These are phyloP conservation scores for Scheffersomyces stipitis DNA, from an alignment of 805 yeast genomes.

Conservation along the genomic window DNA sequence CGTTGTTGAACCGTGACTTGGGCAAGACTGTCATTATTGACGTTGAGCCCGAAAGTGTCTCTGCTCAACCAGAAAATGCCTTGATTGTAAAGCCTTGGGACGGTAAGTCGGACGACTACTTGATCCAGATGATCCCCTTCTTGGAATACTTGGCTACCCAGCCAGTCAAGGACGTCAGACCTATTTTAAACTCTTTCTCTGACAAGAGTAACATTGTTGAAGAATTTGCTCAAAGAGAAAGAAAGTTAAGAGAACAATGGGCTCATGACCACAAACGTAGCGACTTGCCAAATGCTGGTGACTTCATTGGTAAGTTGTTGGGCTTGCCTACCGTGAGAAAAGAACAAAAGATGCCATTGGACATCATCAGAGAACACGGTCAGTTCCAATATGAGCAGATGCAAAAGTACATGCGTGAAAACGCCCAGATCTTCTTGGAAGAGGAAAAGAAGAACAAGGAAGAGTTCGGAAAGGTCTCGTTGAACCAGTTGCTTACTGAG, in stretches of 20 bases:
- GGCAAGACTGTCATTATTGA: slow-evolving; percentile 80
- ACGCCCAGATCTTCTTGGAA: slow-evolving; percentile 66
- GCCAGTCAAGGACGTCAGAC: slow-evolving; percentile 83
- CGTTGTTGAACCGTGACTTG: slow-evolving; percentile 87
- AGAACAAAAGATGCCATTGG: slow-evolving; percentile 79
- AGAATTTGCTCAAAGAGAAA: slow-evolving; percentile 81
- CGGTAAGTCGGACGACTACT: slow-evolving; percentile 78
- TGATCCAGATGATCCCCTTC: slow-evolving; percentile 83
- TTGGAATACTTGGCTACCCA: slow-evolving; percentile 93
- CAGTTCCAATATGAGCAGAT: slow-evolving; percentile 83
- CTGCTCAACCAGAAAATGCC: slow-evolving; percentile 93
- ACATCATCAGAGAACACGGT: slow-evolving; percentile 86
- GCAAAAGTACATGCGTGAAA: slow-evolving; percentile 59
- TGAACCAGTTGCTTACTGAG: slow-evolving; percentile 82
- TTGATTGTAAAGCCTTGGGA: slow-evolving; percentile 82
- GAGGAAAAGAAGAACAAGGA: slow-evolving; percentile 87
- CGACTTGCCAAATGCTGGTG: slow-evolving; percentile 43
- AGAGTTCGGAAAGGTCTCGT: slow-evolving; percentile 75
- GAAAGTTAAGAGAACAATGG: slow-evolving; percentile 70
- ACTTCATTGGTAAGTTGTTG: slow-evolving; percentile 59
- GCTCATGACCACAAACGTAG: slow-evolving; percentile 41
- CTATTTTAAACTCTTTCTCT: slow-evolving; percentile 70
- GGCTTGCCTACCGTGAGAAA: slow-evolving; percentile 57
- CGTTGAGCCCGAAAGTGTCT: slow-evolving; percentile 66
- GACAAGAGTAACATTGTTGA: slow-evolving; percentile 67